Evolutionary conservation across 371 early-diverging fungal species (phyloP).

Genomic region (Cokeromyces recurvatus): DNA sequence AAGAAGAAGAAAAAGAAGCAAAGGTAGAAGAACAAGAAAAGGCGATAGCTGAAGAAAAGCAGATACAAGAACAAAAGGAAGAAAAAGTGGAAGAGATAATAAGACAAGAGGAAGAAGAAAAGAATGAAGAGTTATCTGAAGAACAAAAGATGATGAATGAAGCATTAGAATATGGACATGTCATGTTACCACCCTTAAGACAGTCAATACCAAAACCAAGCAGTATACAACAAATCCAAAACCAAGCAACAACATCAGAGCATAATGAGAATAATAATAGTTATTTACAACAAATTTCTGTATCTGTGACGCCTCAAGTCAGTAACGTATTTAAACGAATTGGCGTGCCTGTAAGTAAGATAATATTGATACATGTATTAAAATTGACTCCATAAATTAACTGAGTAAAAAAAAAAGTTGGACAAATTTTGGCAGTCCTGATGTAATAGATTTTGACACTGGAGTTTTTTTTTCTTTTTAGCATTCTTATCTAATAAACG

Average conservation of each 20-base stretch:
- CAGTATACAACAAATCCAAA: background rate
- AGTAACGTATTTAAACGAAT: slow-evolving; percentile 14
- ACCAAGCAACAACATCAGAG: background rate
- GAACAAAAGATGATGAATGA: slow-evolving; percentile 2
- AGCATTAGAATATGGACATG: slow-evolving; percentile 13
- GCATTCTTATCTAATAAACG: no score
- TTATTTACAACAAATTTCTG: slow-evolving; percentile 9
- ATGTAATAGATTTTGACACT: no score
- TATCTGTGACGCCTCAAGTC: slow-evolving; percentile 5
- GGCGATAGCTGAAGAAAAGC: background rate
- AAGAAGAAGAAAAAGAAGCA: background rate
- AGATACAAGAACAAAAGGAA: slow-evolving; percentile 1
- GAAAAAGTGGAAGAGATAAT: background rate
- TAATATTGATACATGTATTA: background rate
- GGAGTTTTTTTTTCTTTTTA: no score
- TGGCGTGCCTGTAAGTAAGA: slow-evolving; percentile 17
- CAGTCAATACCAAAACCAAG: background rate
- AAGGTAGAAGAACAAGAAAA: background rate
- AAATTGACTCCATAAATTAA: background rate
- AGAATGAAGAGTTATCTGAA: background rate
- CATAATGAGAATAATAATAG: slow-evolving; percentile 3
- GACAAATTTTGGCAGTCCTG: slow-evolving; percentile 18
- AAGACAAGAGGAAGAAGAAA: background rate
- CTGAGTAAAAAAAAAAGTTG: background rate
- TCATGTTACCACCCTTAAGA: slow-evolving; percentile 4